Conservation (phyloP, 208 protist species). For the Trypanosoma platydactyli region DNA sequence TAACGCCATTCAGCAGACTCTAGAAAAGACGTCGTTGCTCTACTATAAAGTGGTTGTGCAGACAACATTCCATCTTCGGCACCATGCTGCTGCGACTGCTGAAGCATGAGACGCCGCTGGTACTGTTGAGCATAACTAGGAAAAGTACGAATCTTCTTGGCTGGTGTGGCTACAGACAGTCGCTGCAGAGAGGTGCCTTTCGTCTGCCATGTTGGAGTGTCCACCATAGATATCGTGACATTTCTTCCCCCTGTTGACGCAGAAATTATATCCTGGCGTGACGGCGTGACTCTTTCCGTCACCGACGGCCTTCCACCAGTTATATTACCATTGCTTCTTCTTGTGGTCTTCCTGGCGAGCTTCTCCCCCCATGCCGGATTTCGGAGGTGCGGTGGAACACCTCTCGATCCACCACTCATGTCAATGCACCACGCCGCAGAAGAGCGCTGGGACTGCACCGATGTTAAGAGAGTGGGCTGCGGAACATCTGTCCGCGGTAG, state of each 20-base stretch:
- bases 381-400: conserved; percentile 24
- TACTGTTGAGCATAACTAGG: conserved; percentile 21
- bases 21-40: conserved; percentile 57
- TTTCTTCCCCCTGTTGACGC: no score
- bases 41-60: conserved; percentile 34
- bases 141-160: neutral
- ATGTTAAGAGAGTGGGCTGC: neutral
- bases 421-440: conserved; percentile 21
- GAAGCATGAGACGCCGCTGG: conserved; percentile 14
- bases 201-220: neutral
- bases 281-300: neutral
- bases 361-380: conserved; percentile 13
- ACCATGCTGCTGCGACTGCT: conserved; percentile 18
- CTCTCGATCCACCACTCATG: conserved; percentile 15
- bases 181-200: neutral
- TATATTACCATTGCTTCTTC: neutral
- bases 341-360: conserved; percentile 1
- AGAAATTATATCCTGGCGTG: no score
- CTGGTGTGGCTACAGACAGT: neutral
- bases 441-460: neutral
- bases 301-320: neutral
- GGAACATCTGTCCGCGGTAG: conserved; percentile 6
- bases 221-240: neutral
- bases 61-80: neutral
- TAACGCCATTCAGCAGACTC: conserved; percentile 71